These are phyloP conservation scores for Cyclostephanos tholiformis DNA, from an alignment of 108 stramenopile genomes.

Conservation along the genomic window DNA sequence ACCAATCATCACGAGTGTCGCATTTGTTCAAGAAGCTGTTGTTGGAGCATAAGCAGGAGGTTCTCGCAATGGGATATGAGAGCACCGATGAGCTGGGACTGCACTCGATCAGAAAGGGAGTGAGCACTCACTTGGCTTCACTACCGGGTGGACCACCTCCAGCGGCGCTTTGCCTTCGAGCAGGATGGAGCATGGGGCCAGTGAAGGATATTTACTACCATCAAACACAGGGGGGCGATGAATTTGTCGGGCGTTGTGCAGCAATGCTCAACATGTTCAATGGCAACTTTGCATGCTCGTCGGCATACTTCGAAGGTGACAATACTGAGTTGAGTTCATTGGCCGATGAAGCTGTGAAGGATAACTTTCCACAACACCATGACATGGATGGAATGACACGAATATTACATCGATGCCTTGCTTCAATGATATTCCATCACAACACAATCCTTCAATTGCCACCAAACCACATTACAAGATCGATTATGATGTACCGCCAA, in stretches of 20 bases:
- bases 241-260: not conserved
- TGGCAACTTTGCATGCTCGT: not conserved
- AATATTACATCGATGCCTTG: slow-evolving; percentile 1
- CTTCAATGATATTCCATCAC: not conserved
- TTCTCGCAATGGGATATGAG: not conserved
- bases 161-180: not conserved
- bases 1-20: slow-evolving; percentile 4
- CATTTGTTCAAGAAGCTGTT: not conserved
- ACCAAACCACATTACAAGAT: not conserved
- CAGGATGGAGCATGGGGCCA: slow-evolving; percentile 3
- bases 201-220: slow-evolving; percentile 2
- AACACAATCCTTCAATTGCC: not conserved
- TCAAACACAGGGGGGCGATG: not conserved
- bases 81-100: not conserved
- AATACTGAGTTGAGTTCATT: not conserved
- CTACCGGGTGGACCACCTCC: not conserved
- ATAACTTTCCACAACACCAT: not conserved
- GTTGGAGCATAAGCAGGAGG: not conserved
- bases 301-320: slow-evolving; percentile 7
- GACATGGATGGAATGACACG: slow-evolving; percentile 2
- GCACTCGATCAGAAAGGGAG: not conserved
- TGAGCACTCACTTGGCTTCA: not conserved
- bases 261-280: not conserved
- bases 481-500: not conserved
- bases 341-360: not conserved